A percentile compares a stretch with the other conserved stretches of the same genome.
These are phyloP conservation scores for Zhuliangozyma blackwelliae DNA, from an alignment of 1,139 yeast genomes.

Conservation along the genomic window DNA sequence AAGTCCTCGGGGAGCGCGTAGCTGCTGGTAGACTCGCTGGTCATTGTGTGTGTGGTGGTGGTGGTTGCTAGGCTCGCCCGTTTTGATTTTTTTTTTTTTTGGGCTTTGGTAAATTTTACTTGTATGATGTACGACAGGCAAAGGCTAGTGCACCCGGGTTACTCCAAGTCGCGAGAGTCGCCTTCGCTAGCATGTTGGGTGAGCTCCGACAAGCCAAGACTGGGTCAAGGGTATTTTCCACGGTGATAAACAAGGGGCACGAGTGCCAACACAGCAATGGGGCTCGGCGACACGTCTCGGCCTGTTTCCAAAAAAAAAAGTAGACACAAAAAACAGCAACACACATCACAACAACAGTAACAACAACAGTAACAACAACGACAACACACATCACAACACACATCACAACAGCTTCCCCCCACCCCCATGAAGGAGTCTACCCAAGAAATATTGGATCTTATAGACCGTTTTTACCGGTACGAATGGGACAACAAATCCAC, in stretches of 20 bases:
- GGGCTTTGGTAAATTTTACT: not conserved
- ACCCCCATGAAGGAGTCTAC: not conserved
- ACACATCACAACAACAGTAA: not conserved
- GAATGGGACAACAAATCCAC: not conserved
- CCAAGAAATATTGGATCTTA: conserved; percentile 1
- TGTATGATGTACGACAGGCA: too few relatives aligned
- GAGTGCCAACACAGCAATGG: too few relatives aligned
- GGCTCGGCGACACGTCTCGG: too few relatives aligned
- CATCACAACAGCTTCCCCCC: not conserved
- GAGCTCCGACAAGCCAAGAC: too few relatives aligned
- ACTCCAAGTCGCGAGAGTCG: too few relatives aligned
- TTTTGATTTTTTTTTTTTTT: not conserved
- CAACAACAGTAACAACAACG: not conserved
- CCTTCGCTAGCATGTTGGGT: too few relatives aligned
- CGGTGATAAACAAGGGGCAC: too few relatives aligned
- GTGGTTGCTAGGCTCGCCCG: not conserved
- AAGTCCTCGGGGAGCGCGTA: conserved; percentile 23
- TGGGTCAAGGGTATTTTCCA: too few relatives aligned
- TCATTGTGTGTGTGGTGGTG: not conserved
- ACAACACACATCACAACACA: not conserved
- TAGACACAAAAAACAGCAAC: too few relatives aligned
- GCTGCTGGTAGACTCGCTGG: too few relatives aligned
- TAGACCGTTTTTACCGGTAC: conserved; percentile 1
- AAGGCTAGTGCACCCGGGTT: too few relatives aligned
- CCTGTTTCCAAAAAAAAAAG: too few relatives aligned